Evolutionary conservation across 1,284 basidiomycete species (phyloP), one percentile per base, ranked within the genome.

Genomic region (Cryptococcus wingfieldii): DNA sequence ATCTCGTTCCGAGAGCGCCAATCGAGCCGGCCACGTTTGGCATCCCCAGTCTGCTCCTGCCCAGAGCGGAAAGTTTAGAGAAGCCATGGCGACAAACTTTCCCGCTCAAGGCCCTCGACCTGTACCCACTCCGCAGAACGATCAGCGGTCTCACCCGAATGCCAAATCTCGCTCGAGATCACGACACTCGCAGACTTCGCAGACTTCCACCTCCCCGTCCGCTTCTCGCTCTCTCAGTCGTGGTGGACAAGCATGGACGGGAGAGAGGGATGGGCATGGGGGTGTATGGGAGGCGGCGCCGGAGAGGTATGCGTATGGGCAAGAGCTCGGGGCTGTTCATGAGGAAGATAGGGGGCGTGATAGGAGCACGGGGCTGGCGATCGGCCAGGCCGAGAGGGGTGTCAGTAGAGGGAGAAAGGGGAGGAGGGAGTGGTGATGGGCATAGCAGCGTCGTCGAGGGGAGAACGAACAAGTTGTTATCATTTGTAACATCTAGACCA

Each of bases 271-370:
- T 27, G 5, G 31, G 31, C 31, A 7, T 34, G 31, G 31, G 31
- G 5, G 31, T 34, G 31, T 34, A 28, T 47, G 52, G 52, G 45
- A 53, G 23, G 10, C 27, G 12, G 13, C 19, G 34, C 45, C 13
- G 6, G 55, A 61, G 38, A 42, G 53, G 25, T 58, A 58, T 34
- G 55, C 44, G 51, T 58, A 58, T 39, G 55, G 59, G 4, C 51
- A 48, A 43, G 59, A 54, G 31, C 31, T 61, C 23, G 59, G 52
- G 19, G 54, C 51, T 45, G 56, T 61, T 5, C 53, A 61, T 51
- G 59, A 61, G 49, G 39, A 55, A 16, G 54, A 47, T 14, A 46
- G 44, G 28, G 44, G 44, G 18, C 12, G 43, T 14, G 49, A 51
- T 34, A 31, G 46, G n/a, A 54, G 47, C 39, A 14, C 46, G 6